A percentile compares a stretch with the other conserved stretches of the same genome.
phyloP scores from a whole-genome alignment of 2,329 filamentous ascomycete genomes.

The Myriosclerotinia duriaeana region DNA sequence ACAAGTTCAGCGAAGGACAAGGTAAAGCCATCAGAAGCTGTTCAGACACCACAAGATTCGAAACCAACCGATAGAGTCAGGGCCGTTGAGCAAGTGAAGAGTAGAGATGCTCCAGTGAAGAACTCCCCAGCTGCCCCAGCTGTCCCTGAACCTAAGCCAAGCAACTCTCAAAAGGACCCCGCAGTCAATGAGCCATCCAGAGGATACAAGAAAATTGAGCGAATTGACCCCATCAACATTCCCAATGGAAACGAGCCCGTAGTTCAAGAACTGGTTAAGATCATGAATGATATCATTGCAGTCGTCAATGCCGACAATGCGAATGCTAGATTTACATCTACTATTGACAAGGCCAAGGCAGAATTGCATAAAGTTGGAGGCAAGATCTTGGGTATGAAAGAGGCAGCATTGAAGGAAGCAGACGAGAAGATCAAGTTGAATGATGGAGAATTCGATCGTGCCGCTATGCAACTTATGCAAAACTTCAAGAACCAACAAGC shows the following conservation, averaged over 20 bases:
- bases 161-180: slow-evolving; percentile 47
- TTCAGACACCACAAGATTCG: slow-evolving; percentile 36
- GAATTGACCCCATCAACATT: slow-evolving; percentile 76
- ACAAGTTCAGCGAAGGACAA: slow-evolving; percentile 51
- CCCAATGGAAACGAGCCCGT: slow-evolving; percentile 78
- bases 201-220: slow-evolving; percentile 59
- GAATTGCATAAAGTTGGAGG: slow-evolving; percentile 75
- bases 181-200: slow-evolving; percentile 66
- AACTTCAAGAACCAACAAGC: slow-evolving; percentile 84
- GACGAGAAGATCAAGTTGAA: slow-evolving; percentile 57
- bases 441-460: slow-evolving; percentile 78
- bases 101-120: slow-evolving; percentile 36
- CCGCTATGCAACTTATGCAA: slow-evolving; percentile 81
- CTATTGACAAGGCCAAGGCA: slow-evolving; percentile 81
- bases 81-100: slow-evolving; percentile 41
- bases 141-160: slow-evolving; percentile 33
- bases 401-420: slow-evolving; percentile 74
- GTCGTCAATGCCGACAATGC: slow-evolving; percentile 87
- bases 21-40: slow-evolving; percentile 34
- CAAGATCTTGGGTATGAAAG: slow-evolving; percentile 71
- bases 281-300: slow-evolving; percentile 93
- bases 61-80: slow-evolving; percentile 39
- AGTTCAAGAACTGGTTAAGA: slow-evolving; percentile 89
- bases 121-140: slow-evolving; percentile 27
- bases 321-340: slow-evolving; percentile 71